phyloP scores from a whole-genome alignment of 352 stramenopile species.

The Pythium plurisporium region DNA sequence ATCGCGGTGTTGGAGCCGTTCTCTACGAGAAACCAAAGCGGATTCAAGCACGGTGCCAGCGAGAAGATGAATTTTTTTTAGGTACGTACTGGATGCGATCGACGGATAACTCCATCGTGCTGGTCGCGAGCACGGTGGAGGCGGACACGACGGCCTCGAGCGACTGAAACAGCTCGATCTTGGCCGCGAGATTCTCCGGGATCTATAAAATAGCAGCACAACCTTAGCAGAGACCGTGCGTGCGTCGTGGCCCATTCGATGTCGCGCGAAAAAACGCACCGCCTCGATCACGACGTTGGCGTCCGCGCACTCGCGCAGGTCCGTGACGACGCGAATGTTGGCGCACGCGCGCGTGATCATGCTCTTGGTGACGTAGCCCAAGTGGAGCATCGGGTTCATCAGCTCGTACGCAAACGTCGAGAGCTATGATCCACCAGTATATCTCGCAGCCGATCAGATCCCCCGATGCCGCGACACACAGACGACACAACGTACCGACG shows the following conservation, averaged over 20 bases:
- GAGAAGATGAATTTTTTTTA: background rate
- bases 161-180: constrained; percentile 54
- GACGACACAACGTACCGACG: constrained; percentile 23
- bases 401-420: constrained; percentile 57
- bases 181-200: constrained; percentile 52
- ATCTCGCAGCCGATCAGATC: no score
- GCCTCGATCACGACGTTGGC: constrained; percentile 59
- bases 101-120: constrained; percentile 52
- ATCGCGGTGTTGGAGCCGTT: constrained; percentile 35
- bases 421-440: no score
- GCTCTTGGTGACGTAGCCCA: constrained; percentile 74
- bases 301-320: constrained; percentile 45
- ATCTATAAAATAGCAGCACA: constrained; percentile 28
- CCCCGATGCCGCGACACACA: no score
- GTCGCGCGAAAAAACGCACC: constrained; percentile 30
- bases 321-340: constrained; percentile 40
- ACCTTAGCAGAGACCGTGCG: background rate
- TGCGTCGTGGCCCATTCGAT: no score
- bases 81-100: constrained; percentile 55
- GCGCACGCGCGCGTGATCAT: constrained; percentile 59
- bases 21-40: no score
- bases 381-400: constrained; percentile 61
- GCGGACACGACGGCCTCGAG: constrained; percentile 51
- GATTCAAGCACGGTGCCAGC: no score
- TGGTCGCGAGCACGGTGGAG: constrained; percentile 57